phyloP scores from a whole-genome alignment of 1,139 yeast genomes.

The Hyphopichia burtonii region DNA sequence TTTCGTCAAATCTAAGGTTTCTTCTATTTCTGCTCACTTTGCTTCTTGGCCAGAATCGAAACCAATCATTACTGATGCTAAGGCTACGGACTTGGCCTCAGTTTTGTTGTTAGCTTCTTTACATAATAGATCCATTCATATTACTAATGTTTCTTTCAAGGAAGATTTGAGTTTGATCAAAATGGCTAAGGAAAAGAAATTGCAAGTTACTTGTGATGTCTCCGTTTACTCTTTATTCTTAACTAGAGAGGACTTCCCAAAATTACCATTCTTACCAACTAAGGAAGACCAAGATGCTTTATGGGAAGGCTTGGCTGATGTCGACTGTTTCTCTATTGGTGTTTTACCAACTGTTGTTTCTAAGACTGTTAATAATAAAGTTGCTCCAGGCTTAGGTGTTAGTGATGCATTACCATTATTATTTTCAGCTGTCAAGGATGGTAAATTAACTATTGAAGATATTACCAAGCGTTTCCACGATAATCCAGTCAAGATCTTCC shows the following conservation, averaged over 20 bases:
- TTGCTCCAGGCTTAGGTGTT: conserved; percentile 73
- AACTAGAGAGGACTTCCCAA: conserved; percentile 69
- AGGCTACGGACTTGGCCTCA: conserved; percentile 88
- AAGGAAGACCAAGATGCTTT: conserved; percentile 76
- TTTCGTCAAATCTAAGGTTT: conserved; percentile 65
- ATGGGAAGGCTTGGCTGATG: conserved; percentile 70
- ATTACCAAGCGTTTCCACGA: conserved; percentile 73
- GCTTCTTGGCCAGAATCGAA: conserved; percentile 81
- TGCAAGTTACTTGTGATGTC: conserved; percentile 89
- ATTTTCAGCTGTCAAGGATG: conserved; percentile 74
- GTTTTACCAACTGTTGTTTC: conserved; percentile 74
- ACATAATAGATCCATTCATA: conserved; percentile 82
- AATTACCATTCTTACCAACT: conserved; percentile 73
- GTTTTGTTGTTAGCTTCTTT: conserved; percentile 86
- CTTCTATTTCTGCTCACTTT: conserved; percentile 76
- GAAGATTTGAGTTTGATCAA: conserved; percentile 82
- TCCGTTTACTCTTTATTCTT: conserved; percentile 77
- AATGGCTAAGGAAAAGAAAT: conserved; percentile 81
- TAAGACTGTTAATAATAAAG: conserved; percentile 56
- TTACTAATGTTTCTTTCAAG: conserved; percentile 78
- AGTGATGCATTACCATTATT: conserved; percentile 81
- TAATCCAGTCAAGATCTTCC: conserved; percentile 80
- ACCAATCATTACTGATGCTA: conserved; percentile 91
- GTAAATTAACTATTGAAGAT: conserved; percentile 70
- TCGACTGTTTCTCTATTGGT: conserved; percentile 91